Base-by-base conservation (phyloP, 2,329 filamentous ascomycete species). In the Colletotrichum sp. region DNA sequence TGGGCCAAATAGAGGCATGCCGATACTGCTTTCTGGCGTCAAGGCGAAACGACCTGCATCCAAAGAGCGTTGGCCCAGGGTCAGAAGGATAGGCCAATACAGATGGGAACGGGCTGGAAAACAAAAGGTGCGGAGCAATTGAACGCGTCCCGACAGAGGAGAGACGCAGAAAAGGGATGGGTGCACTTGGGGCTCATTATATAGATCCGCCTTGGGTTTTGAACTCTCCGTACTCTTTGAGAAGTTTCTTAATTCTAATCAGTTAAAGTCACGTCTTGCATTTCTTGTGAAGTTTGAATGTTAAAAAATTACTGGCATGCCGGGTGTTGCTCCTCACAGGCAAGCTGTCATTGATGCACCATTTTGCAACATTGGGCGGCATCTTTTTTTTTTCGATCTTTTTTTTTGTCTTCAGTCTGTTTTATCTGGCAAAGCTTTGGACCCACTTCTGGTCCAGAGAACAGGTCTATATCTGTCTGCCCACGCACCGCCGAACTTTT, bases 231-330 rank as follows among this genome's bases (percentile, higher is more conserved):
- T 61, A 43, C 71, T 61, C 67, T 58, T 51, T 54, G 27, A 67
- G 47, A 43, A 61, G 59, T 70, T 62, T 59, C 71, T 54, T 73
- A 73, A 73, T 73, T 72, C 54, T 73, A 73, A 73, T 71, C 38
- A 73, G 38, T 62, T 34, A 62, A 21, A 29, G 36, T 34, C 29
- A 47, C 24, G 34, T 21, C 33, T 27, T 5, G 21, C 8, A 15
- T 29, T 34, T 5, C 57, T 21, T 15, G 29, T 61, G 54, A 29
- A 29, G 54, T 57, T 6, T 18, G 16, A 57, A 13, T 5, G 27
- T 47, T n/a, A 8, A 31, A 31, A 55, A 59, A 27, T 27, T 31
- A 29, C 24, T 59, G 55, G 55, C 15, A 61, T 61, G 24, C n/a
- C 8, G 58, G 15, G 18, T 27, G 11, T 8, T 29, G 15, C 16